Conservation (phyloP, 164 flowering plant genomes). For the Cinnamomum chago region DNA sequence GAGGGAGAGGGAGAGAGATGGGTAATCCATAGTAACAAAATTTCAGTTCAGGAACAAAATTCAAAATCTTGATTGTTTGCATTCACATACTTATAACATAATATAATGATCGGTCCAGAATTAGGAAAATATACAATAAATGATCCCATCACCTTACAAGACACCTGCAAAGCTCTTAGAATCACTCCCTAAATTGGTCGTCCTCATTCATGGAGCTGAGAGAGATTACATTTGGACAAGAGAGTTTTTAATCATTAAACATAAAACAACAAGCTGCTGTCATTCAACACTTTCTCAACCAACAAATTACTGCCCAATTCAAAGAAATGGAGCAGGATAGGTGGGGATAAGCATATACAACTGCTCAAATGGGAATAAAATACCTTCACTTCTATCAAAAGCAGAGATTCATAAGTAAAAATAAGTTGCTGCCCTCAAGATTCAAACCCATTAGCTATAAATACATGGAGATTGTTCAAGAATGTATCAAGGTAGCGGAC, state of each 20-base stretch:
- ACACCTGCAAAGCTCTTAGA: background rate
- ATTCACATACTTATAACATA: too few species aligned
- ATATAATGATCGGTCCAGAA: background rate
- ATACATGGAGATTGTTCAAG: background rate
- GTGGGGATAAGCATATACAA: background rate
- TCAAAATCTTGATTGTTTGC: too few species aligned
- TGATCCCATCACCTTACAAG: background rate
- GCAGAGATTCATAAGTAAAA: background rate
- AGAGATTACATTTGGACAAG: background rate
- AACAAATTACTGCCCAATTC: background rate
- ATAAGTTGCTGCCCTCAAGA: background rate
- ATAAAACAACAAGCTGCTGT: background rate
- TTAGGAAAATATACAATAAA: background rate
- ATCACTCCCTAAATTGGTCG: background rate
- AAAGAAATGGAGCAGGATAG: background rate
- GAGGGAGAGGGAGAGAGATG: too few species aligned
- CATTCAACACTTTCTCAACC: background rate
- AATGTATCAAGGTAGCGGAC: background rate
- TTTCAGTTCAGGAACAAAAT: too few species aligned
- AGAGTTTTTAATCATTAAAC: background rate
- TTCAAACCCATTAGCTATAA: slow-evolving; percentile 1
- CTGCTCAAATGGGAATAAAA: slow-evolving; percentile 2
- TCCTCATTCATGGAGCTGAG: background rate
- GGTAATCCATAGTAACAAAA: too few species aligned
- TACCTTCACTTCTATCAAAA: slow-evolving; percentile 8